Percentiles rank a stretch among this genome's conserved stretches.
Conservation (phyloP, 805 yeast genomes). For the Pichia rugopelliculosa region DNA sequence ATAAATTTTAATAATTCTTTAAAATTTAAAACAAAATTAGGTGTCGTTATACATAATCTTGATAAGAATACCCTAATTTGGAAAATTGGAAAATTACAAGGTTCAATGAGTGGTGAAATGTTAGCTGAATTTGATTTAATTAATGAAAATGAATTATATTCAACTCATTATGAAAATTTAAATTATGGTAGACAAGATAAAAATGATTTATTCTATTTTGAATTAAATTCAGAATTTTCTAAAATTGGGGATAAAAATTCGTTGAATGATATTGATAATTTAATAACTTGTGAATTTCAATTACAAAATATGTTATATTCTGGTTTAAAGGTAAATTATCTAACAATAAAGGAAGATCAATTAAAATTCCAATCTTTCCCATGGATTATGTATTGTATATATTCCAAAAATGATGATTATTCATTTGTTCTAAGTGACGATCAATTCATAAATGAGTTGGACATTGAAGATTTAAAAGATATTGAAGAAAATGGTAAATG, state of each 20-base stretch:
- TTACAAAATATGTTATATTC: constrained; percentile 59
- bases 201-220: constrained; percentile 28
- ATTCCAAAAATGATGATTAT: constrained; percentile 27
- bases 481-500: not conserved
- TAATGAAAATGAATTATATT: constrained; percentile 11
- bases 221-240: constrained; percentile 22
- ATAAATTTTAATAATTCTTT: constrained; percentile 45
- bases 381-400: constrained; percentile 61
- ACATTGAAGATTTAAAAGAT: not conserved
- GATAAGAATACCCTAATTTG: constrained; percentile 66
- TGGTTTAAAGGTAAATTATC: constrained; percentile 57
- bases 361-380: constrained; percentile 59
- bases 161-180: constrained; percentile 15
- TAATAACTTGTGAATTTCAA: constrained; percentile 36
- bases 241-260: constrained; percentile 16
- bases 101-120: constrained; percentile 34
- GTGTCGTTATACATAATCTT: constrained; percentile 63
- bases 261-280: constrained; percentile 3
- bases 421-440: constrained; percentile 22
- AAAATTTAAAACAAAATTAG: constrained; percentile 63
- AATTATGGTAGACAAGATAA: constrained; percentile 26
- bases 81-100: constrained; percentile 62
- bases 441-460: constrained; percentile 16
- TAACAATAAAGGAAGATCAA: constrained; percentile 57
- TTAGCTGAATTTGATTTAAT: constrained; percentile 29